Conservation (phyloP, 2,329 filamentous ascomycete species). For the Ophiocordyceps camponoti-rufipedis region DNA sequence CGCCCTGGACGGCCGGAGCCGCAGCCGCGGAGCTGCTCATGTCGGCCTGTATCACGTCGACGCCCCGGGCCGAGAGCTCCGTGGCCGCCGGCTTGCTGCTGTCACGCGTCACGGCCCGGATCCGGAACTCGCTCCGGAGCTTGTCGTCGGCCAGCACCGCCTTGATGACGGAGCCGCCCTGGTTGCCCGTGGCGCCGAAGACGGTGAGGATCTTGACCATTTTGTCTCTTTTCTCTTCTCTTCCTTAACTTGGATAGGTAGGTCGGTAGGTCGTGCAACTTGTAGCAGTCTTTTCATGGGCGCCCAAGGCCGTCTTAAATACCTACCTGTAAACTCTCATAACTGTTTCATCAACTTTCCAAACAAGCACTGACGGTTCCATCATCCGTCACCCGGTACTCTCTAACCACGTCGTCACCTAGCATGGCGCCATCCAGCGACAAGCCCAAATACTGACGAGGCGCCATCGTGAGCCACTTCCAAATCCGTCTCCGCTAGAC, state of each 20-base stretch:
- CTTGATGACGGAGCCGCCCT: conserved; percentile 27
- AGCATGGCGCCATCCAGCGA: too few relatives aligned
- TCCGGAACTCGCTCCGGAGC: conserved; percentile 23
- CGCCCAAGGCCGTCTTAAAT: too few relatives aligned
- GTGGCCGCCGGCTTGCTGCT: conserved; percentile 19
- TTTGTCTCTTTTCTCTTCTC: neutral
- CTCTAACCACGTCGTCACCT: too few relatives aligned
- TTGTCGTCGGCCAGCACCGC: conserved; percentile 25
- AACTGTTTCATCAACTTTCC: too few relatives aligned
- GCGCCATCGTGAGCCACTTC: too few relatives aligned
- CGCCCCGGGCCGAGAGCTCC: conserved; percentile 18
- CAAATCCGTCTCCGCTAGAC: too few relatives aligned
- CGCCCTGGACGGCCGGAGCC: conserved; percentile 18
- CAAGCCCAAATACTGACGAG: too few relatives aligned
- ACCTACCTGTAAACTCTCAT: too few relatives aligned
- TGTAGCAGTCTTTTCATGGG: too few relatives aligned
- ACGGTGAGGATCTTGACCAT: conserved; percentile 22
- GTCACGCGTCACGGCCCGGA: conserved; percentile 30
- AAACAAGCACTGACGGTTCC: too few relatives aligned
- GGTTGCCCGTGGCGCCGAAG: conserved; percentile 30
- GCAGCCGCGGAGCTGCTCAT: conserved; percentile 17
- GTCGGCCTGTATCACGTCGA: conserved; percentile 26
- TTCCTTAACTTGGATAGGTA: neutral
- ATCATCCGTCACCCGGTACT: too few relatives aligned
- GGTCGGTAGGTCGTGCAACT: too few relatives aligned